Base-by-base conservation (phyloP, 345 rosid species). In the Anacardium occidentale region DNA sequence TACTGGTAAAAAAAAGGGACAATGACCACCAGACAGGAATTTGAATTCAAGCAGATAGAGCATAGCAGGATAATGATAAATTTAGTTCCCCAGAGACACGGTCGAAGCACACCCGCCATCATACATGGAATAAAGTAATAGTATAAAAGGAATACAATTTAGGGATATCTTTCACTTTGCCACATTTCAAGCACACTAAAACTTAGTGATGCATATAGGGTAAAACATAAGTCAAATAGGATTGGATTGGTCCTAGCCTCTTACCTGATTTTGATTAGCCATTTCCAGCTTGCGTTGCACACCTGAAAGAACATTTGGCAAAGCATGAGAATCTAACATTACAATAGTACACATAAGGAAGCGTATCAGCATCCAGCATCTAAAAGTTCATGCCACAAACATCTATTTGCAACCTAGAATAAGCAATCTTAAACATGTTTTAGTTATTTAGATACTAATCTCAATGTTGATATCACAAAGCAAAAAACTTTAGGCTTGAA, bases 261-360 rank as follows among this genome's bases (percentile, higher is more conserved):
- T 62, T 75, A 84, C 90, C 90, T 85, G 83, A 74, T 77, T 84
- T 90, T 85, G 84, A 73, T 79, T 83, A 64, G 69, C 83, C 85
- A 87, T 71, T 42, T 88, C 87, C 79, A 81, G 64, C 84, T 89
- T 89, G 22, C 80, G 87, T 63, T 88, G 95, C 62, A 81, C 87
- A 44, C 92, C 93, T 86, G 83, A 64, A 66, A 70, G 40, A 42
- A 74, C 10, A 67, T 15, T 25, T 17, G 22, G 13, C n/a, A 29
- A 29, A 62, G n/a, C 11, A 61, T 77, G 52, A 75, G 69, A 34
- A 69, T 37, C 24, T 34, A 52, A 44, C 42, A 37, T 37, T 37
- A 37, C 1, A 37, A 37, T 37, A 37, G 17, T 10, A 7, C 60
- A 62, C 20, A n/a, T 15, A 51, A 24, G 50, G 10, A 57, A 22